Evolutionary conservation across 805 yeast species (phyloP), one percentile per base, ranked within the genome.

Genomic region (Jamesozyma lodderae): DNA sequence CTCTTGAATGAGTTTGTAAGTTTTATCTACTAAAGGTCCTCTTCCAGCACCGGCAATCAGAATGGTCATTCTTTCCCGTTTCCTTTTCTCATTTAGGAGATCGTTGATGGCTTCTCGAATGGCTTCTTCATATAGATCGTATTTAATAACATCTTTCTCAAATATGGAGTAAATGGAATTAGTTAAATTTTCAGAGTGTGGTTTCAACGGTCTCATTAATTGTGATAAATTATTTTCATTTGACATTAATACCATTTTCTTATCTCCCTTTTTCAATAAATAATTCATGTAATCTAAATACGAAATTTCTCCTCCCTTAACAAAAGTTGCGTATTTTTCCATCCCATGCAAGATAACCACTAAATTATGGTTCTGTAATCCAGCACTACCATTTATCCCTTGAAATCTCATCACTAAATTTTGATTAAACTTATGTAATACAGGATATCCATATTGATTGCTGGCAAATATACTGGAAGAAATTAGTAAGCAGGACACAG

Each of bases 21-120:
- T 63, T 16, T 70, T 64, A 31, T 77, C 77, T 2, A 87, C 77
- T 21, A 88, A 59, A 0, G 90, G 88, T 1, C 96, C 96, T 32
- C 86, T 64, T 1, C 96, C 96, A 0, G 96, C 92, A 0, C 96
- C 96, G 2, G 81, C 77, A 2, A 88, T 70, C 4, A 81, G 68
- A 7, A 83, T 61, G 9, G 62, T 60, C 20, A 68, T 44, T 8
- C 43, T 52, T 15, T 38, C 31, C 9, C 30, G 10, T 37, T 38
- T 22, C 28, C 28, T 9, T 24, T 28, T 15, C 19, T 14, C 6
- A 51, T 53, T 2, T 49, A 41, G 15, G 5, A 70, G 47, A 39
- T 57, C 70, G 28, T 50, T 47, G 14, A 81, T 41, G 0, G 88
- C 85, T 31, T 66, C 55, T 19, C 61, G 63, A 4, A 82, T 73